Percentiles rank a stretch among this genome's conserved stretches.
phyloP scores from a whole-genome alignment of 1,284 basidiomycete genomes.

The Cutaneotrichosporon sp. region DNA sequence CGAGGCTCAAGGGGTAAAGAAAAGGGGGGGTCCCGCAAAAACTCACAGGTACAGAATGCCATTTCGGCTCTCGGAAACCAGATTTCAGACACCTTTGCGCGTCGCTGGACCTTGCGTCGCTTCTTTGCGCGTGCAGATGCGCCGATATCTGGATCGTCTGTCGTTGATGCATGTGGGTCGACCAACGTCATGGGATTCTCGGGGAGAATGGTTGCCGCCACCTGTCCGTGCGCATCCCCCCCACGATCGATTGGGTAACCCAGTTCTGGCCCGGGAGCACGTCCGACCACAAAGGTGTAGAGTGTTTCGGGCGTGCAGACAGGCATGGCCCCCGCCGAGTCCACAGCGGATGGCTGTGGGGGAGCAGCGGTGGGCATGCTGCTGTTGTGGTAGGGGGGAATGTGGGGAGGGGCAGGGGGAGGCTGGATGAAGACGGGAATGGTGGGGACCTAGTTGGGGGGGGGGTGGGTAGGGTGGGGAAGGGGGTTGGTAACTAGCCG shows the following conservation, averaged over 20 bases:
- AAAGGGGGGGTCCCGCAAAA: too few species aligned
- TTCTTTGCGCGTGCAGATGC: slow-evolving; percentile 18
- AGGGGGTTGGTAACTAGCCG: too few species aligned
- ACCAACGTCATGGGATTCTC: slow-evolving; percentile 1
- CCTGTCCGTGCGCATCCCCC: slow-evolving; percentile 8
- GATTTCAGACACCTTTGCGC: slow-evolving; percentile 20
- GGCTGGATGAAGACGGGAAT: too few species aligned
- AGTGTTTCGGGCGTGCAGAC: slow-evolving; percentile 12
- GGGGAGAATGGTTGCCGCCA: not conserved
- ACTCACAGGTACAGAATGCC: slow-evolving; percentile 24
- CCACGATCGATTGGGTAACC: slow-evolving; percentile 12
- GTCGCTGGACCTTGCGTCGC: slow-evolving; percentile 18
- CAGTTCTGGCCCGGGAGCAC: slow-evolving; percentile 12
- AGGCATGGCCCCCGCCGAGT: not conserved
- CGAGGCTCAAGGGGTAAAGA: too few species aligned
- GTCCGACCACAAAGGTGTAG: slow-evolving; percentile 16
- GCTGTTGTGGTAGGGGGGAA: not conserved
- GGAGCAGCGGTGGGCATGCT: slow-evolving; percentile 6
- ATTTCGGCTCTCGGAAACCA: slow-evolving; percentile 20
- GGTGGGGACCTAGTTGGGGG: too few species aligned
- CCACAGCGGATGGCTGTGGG: not conserved
- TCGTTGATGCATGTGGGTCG: not conserved
- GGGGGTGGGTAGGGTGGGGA: too few species aligned
- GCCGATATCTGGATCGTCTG: slow-evolving; percentile 7
- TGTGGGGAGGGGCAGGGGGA: not conserved